Base-by-base conservation (phyloP, 2,329 filamentous ascomycete genomes). In the Cordyceps fumosorosea region DNA sequence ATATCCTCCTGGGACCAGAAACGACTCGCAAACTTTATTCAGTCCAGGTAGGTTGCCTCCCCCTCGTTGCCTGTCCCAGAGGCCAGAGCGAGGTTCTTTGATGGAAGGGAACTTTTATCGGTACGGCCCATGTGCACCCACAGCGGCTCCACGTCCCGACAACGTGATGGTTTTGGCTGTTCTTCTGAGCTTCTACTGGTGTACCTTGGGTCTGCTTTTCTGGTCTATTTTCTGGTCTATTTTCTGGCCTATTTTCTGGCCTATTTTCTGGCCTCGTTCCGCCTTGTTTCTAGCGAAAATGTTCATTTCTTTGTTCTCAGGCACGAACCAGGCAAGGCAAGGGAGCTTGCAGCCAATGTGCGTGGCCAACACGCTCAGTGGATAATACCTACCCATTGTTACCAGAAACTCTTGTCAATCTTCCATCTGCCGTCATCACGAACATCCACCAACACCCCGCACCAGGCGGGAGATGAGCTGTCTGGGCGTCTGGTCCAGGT, bases 131-230 rank as follows among this genome's bases (percentile, higher is more conserved):
- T 60, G 34, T 44, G 48, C 57, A 45, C 34, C 57, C 48, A 37
- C 57, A 45, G 57, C 57, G 57, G 57, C 57, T 60, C 57, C 57
- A 60, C 48, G 57, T 53, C 47, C 56, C 56, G 34, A n/a, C 45
- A 58, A 51, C 34, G 45, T 50, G 55, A 50, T 34, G 22, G n/a
- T 40, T 40, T 34, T 37, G 24, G 24, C 54, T 32, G 8, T 40
- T 50, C 12, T 47, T 48, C 20, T 37, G 11, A 20, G 18, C 29
- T 34, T 16, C 29, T 24, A 29, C 42, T 48, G 55, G 26, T 26
- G 24, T 22, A 24, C 24, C 8, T 16, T 56, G 52, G 52, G 12
- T 16, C 20, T 16, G n/a, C 4, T 48, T 48, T 47, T n/a, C 42
- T 44, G 16, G 5, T 29, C 29, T 45, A n/a, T 29, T 29, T 29